Percentiles rank a stretch among this genome's conserved stretches.
These are phyloP conservation scores for Cutaneotrichosporon sp. DNA, from an alignment of 1,284 basidiomycete species.

Conservation along the genomic window DNA sequence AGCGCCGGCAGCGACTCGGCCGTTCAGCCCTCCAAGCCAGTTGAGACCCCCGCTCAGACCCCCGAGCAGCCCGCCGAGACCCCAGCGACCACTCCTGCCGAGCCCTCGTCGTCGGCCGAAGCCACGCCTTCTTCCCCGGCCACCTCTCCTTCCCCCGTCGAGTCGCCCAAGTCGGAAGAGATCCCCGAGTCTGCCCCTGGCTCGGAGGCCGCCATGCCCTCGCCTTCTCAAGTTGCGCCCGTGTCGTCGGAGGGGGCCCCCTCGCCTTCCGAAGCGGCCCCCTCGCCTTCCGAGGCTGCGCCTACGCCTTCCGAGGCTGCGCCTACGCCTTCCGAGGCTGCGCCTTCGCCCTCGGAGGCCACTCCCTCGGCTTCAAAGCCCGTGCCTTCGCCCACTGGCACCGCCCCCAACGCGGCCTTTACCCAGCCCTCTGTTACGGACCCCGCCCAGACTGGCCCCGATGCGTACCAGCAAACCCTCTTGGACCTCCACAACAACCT, in stretches of 20 bases:
- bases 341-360: background rate
- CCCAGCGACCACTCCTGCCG: slow-evolving; percentile 20
- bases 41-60: background rate
- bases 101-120: background rate
- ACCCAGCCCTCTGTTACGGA: slow-evolving; percentile 14
- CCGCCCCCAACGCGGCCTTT: background rate
- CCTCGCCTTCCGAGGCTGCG: slow-evolving; percentile 33
- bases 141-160: background rate
- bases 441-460: slow-evolving; percentile 11
- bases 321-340: background rate
- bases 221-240: slow-evolving; percentile 26
- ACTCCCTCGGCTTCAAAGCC: background rate
- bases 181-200: background rate
- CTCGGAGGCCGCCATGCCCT: background rate
- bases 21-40: background rate
- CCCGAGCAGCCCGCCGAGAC: background rate
- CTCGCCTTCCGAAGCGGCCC: background rate
- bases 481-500: slow-evolving; percentile 42
- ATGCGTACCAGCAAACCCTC: slow-evolving; percentile 20
- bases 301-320: slow-evolving; percentile 7
- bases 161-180: background rate
- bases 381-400: background rate
- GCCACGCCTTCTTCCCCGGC: slow-evolving; percentile 41
- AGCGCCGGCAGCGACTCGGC: background rate
- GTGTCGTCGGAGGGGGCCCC: slow-evolving; percentile 29